Evolutionary conservation across 192 early-diverging fungal genomes (phyloP), one percentile per base, ranked within the genome.

Genomic region (Paraglomus brasilianum): DNA sequence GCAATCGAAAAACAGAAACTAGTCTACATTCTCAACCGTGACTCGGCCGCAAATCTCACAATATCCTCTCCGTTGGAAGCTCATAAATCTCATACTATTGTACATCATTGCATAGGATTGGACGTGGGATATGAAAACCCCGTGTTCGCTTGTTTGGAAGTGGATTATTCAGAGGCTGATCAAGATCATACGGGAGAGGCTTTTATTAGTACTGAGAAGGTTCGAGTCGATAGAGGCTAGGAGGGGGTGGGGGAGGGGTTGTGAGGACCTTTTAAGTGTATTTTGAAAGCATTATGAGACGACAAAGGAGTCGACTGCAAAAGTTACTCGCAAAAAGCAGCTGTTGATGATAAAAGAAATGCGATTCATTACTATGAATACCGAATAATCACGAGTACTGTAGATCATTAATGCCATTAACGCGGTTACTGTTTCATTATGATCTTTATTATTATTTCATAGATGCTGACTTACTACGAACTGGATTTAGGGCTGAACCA

Each of bases 101-200:
- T 88, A 56, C 89, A 92, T 60, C 82, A 90, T 70, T 80, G 91
- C 62, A 89, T 92, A 21, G 96, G 91, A 30, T 87, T 98, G 10
- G 98, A 99, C 77, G 96, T 99, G 24, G 98, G 95, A 0, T 99
- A 92, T 70, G 98, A 99, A 69, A 99, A 98, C 76, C 98, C 98
- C 9, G 83, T 96, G 44, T 99, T 99, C 83, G 98, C 96, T 1
- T 88, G 89, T 53, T 74, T 99, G 47, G 97, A 99, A 75, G 82
- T 88, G 1, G 89, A 88, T 75, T 94, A 93, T 71, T 81, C 83
- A 19, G 96, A 93, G 46, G 86, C 86, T 5, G 94, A 95, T 74
- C 77, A 86, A 47, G 91, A 91, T 76, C 82, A 87, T 15, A 81
- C 85, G 9, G 89, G 86, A 7, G 87, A 90, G 66, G 88, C 86